These are phyloP conservation scores for Papiliotrema terrestris DNA, from an alignment of 1,284 basidiomycete species.

Conservation along the genomic window DNA sequence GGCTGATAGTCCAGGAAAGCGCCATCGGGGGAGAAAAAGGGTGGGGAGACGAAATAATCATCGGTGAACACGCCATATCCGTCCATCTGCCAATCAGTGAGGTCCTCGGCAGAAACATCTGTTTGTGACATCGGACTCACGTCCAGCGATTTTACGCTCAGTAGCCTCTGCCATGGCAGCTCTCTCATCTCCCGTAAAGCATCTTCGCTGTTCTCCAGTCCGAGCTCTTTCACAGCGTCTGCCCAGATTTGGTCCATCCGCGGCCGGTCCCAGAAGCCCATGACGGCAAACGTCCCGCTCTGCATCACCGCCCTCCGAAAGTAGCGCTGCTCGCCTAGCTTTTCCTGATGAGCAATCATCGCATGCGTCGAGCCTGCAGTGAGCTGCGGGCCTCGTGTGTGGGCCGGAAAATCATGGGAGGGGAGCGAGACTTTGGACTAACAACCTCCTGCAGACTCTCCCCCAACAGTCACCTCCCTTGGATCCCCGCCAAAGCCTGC, in stretches of 20 bases:
- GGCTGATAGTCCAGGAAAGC: background rate
- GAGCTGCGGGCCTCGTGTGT: background rate
- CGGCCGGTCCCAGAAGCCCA: constrained; percentile 7
- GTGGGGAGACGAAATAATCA: constrained; percentile 7
- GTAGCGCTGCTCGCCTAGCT: background rate
- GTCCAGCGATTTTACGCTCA: background rate
- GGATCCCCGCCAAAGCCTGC: constrained; percentile 49
- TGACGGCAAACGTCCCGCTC: constrained; percentile 11
- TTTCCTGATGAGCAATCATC: constrained; percentile 3
- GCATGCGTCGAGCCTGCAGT: constrained; percentile 10
- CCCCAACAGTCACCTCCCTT: constrained; percentile 33
- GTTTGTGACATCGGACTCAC: constrained; percentile 1
- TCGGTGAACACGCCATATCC: constrained; percentile 15
- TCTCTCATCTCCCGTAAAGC: background rate
- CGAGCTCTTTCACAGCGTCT: constrained; percentile 2
- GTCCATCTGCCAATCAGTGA: background rate
- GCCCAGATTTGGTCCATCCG: constrained; percentile 6
- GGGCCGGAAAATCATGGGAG: background rate
- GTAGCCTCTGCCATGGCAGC: background rate
- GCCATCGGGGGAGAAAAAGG: background rate
- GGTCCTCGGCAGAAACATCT: background rate
- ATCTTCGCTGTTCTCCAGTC: background rate
- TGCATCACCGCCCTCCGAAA: constrained; percentile 12
- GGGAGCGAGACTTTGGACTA: no score
- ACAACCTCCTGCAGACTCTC: constrained; percentile 34